Evolutionary conservation across 2,329 filamentous ascomycete species (phyloP), one percentile per base, ranked within the genome.

Genomic region (Coniochaeta sp.): DNA sequence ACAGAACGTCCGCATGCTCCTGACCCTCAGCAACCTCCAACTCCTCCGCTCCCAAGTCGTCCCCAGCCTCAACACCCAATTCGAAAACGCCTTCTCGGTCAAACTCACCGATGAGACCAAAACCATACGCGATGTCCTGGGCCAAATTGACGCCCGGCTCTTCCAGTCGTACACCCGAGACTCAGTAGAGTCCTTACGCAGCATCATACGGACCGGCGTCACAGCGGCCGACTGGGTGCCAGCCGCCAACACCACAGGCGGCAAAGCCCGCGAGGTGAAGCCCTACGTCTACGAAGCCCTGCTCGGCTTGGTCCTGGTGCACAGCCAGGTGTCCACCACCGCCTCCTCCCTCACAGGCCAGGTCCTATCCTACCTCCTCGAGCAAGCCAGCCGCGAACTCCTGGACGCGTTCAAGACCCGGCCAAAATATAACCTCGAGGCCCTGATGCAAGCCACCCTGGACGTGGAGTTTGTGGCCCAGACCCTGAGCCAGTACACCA

Each of bases 401-500:
- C 86, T 97, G 17, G 83, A 88, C 31, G 88, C 91, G 0, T 96
- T 98, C 79, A 78, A 77, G 79, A 83, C 72, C 38, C 86, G 88
- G 7, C 73, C 80, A 5, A 79, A 79, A 22, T 98, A 95, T 75
- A 83, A 86, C 1, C 85, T 99, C 0, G 81, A 89, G 6, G 88
- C 90, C 7, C 83, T 99, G 58, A 96, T 98, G 88, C 96, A 99
- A 75, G 96, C 96, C 1, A 99, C 95, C 0, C 84, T 99, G 1
- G 95, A 99, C 70, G 93, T 97, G 1, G 95, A 99, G 74, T 98
- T 99, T 70, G 88, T 98, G 61, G 91, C 93, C 0, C 95, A 99
- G 77, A 97, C 93, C 6, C 82, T 99, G 36, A 90, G 85, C 62
- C 88, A 93, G 66, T 99, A 96, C 73, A 95, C 91, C 0, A 95